Percentiles rank a stretch among this genome's conserved stretches.
phyloP scores from a whole-genome alignment of 306 rosid genomes.

The Trichosanthes cucumerina region DNA sequence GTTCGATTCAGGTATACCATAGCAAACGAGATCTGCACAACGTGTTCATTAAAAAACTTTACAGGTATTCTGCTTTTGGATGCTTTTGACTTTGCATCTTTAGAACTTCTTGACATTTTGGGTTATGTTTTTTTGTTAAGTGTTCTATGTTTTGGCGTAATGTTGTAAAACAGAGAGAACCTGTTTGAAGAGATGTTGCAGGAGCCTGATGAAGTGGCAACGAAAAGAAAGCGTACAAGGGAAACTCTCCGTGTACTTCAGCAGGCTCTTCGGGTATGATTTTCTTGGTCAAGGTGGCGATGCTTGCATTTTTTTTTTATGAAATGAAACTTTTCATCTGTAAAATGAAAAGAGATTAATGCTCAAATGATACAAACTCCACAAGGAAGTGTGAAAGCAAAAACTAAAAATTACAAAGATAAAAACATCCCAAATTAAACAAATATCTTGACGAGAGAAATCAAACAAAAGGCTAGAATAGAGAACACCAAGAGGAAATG shows the following conservation, averaged over 20 bases:
- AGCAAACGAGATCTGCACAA: slow-evolving; percentile 93
- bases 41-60: slow-evolving; percentile 83
- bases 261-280: slow-evolving; percentile 75
- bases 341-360: no score
- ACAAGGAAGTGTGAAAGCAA: no score
- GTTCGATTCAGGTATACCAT: slow-evolving; percentile 65
- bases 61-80: slow-evolving; percentile 39
- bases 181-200: slow-evolving; percentile 92
- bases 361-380: no score
- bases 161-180: slow-evolving; percentile 56
- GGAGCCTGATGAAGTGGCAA: slow-evolving; percentile 84
- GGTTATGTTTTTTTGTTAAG: background rate
- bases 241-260: slow-evolving; percentile 85
- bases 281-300: background rate
- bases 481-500: no score
- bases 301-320: background rate
- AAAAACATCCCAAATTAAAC: no score
- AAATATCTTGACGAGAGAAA: no score
- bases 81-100: background rate
- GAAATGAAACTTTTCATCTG: no score
- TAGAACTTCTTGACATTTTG: background rate
- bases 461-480: no score
- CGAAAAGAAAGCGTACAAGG: slow-evolving; percentile 75
- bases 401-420: no score
- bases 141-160: slow-evolving; percentile 16